phyloP scores from a whole-genome alignment of 139 green algal genomes.

The Chlamydomonas sp. region DNA sequence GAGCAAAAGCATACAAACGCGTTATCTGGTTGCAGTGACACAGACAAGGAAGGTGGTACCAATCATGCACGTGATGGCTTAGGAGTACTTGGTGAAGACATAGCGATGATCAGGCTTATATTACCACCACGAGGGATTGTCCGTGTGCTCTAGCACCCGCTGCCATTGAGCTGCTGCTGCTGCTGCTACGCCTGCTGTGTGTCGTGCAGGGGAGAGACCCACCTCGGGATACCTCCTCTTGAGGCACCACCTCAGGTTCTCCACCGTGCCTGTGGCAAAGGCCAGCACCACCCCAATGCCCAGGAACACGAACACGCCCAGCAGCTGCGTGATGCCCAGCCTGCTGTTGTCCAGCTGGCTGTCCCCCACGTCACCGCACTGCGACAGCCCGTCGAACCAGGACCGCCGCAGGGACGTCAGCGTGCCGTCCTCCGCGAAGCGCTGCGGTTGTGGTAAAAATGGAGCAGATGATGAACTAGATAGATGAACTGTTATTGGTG shows the following conservation, averaged over 20 bases:
- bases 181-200: too few relatives aligned
- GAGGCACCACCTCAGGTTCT: slow-evolving; percentile 16
- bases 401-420: not conserved
- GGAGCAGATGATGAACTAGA: not conserved
- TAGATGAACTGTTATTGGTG: too few relatives aligned
- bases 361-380: not conserved
- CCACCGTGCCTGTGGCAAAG: not conserved
- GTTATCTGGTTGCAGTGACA: too few relatives aligned
- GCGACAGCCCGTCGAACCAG: slow-evolving; percentile 1
- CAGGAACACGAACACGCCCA: slow-evolving; percentile 30
- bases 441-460: not conserved
- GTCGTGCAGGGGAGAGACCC: too few relatives aligned
- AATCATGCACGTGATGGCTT: too few relatives aligned
- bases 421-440: slow-evolving; percentile 25
- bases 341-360: not conserved
- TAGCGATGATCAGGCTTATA: too few relatives aligned
- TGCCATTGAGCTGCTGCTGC: too few relatives aligned
- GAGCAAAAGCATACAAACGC: too few relatives aligned
- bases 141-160: too few relatives aligned
- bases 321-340: slow-evolving; percentile 11
- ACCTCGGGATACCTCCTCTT: not conserved
- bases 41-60: too few relatives aligned
- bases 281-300: not conserved
- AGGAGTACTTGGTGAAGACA: too few relatives aligned
- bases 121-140: too few relatives aligned